These are phyloP conservation scores for Epichloe amarillans DNA, from an alignment of 2,329 filamentous ascomycete genomes.

Conservation along the genomic window DNA sequence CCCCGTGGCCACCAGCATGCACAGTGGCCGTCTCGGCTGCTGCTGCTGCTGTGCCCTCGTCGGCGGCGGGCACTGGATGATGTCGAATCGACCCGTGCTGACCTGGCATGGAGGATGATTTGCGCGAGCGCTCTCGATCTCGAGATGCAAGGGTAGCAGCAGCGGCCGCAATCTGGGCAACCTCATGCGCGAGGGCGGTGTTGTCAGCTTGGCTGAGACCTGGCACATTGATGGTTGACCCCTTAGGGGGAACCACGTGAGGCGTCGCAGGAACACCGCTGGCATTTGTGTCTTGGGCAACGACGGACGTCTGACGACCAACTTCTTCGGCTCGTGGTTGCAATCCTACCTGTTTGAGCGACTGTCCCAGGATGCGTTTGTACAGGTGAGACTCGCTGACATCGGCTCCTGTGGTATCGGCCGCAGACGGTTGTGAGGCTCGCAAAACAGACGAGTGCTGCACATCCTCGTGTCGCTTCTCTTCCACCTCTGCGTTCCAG, in stretches of 20 bases:
- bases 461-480: conserved; percentile 54
- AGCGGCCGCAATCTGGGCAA: conserved; percentile 87
- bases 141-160: conserved; percentile 77
- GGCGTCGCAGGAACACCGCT: conserved; percentile 40
- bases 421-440: conserved; percentile 24
- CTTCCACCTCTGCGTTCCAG: conserved; percentile 76
- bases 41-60: conserved; percentile 16
- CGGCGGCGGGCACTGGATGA: conserved; percentile 20
- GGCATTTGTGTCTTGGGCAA: conserved; percentile 18
- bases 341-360: conserved; percentile 70
- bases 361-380: conserved; percentile 85
- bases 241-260: conserved; percentile 72
- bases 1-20: conserved; percentile 39
- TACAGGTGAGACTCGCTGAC: conserved; percentile 83
- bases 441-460: conserved; percentile 20
- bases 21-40: conserved; percentile 21
- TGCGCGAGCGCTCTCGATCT: conserved; percentile 37
- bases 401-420: conserved; percentile 44
- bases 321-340: conserved; percentile 36
- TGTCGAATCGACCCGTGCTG: conserved; percentile 12
- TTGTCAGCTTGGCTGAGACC: conserved; percentile 76
- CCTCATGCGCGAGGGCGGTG: conserved; percentile 65
- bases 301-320: conserved; percentile 24
- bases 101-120: conserved; percentile 20
- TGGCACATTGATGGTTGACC: conserved; percentile 40